Conservation (phyloP, 1,284 basidiomycete species). For the Ganoderma leucocontextum region DNA sequence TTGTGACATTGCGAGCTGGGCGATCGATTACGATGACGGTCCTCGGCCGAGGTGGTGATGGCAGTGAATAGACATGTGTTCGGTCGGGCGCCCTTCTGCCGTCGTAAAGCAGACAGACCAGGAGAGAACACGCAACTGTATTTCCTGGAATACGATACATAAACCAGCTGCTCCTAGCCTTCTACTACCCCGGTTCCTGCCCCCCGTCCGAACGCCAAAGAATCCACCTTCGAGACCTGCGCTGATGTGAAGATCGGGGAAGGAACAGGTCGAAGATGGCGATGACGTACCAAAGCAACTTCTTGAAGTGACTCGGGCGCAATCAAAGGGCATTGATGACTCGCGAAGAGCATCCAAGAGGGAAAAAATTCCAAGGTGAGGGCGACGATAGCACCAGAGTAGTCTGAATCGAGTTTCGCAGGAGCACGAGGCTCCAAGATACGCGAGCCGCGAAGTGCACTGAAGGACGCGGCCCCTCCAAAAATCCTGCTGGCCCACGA, state of each 20-base stretch:
- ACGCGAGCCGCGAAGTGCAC: conserved; percentile 60
- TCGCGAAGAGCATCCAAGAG: conserved; percentile 37
- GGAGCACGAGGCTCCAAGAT: conserved; percentile 32
- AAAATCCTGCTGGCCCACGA: conserved; percentile 19
- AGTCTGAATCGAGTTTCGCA: conserved; percentile 66
- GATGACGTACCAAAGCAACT: neutral
- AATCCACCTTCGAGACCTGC: neutral
- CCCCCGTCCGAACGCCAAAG: neutral
- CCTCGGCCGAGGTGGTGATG: neutral
- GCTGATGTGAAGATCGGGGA: neutral
- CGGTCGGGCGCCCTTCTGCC: neutral
- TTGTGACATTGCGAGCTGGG: neutral
- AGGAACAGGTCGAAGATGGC: neutral
- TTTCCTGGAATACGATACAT: neutral
- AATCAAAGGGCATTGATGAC: conserved; percentile 22
- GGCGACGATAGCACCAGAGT: conserved; percentile 54
- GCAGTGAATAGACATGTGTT: neutral
- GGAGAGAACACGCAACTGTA: conserved; percentile 5
- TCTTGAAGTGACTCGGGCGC: neutral
- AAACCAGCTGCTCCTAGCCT: neutral
- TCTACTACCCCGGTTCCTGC: neutral
- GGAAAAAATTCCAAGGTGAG: conserved; percentile 37
- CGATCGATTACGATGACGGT: neutral
- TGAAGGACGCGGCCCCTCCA: conserved; percentile 46
- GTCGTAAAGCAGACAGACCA: neutral